phyloP scores from a whole-genome alignment of 2,329 filamentous ascomycete species.

The Sporothrix brasiliensis region DNA sequence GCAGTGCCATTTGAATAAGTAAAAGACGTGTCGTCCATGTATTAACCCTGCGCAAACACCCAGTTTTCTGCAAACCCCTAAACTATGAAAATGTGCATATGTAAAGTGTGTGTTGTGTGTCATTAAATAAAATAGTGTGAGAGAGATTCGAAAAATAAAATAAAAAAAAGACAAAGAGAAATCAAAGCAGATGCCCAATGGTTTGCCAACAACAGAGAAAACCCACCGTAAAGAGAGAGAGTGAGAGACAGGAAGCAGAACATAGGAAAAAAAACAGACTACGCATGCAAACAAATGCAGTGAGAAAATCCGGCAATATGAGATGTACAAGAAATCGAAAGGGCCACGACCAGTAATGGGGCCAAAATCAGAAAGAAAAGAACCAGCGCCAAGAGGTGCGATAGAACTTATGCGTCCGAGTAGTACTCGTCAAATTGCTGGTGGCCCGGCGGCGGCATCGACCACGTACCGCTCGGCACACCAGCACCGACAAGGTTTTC shows the following conservation, averaged over 20 bases:
- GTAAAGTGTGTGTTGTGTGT: constrained; percentile 8
- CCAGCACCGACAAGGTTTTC: constrained; percentile 54
- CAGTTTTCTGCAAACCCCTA: not conserved
- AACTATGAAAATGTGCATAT: constrained; percentile 9
- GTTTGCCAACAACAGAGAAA: constrained; percentile 8
- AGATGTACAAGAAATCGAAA: constrained; percentile 2
- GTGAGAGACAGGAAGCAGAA: not conserved
- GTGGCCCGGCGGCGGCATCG: constrained; percentile 46
- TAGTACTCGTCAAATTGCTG: constrained; percentile 60
- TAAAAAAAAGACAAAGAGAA: not conserved
- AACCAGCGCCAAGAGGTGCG: not conserved
- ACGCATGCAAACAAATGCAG: not conserved
- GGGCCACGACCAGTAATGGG: not conserved
- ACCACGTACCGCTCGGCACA: constrained; percentile 44
- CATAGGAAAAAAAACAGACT: constrained; percentile 10
- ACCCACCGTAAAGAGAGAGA: not conserved
- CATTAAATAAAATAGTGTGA: constrained; percentile 21
- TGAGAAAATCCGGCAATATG: constrained; percentile 6
- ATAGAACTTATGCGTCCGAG: constrained; percentile 52
- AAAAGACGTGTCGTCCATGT: constrained; percentile 11
- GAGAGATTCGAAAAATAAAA: not conserved
- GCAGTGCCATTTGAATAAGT: not conserved
- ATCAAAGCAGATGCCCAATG: constrained; percentile 18
- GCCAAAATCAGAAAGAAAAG: not conserved
- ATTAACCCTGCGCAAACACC: constrained; percentile 12